phyloP scores from a whole-genome alignment of 768 basidiomycete species.

The Kondoa malvinella region DNA sequence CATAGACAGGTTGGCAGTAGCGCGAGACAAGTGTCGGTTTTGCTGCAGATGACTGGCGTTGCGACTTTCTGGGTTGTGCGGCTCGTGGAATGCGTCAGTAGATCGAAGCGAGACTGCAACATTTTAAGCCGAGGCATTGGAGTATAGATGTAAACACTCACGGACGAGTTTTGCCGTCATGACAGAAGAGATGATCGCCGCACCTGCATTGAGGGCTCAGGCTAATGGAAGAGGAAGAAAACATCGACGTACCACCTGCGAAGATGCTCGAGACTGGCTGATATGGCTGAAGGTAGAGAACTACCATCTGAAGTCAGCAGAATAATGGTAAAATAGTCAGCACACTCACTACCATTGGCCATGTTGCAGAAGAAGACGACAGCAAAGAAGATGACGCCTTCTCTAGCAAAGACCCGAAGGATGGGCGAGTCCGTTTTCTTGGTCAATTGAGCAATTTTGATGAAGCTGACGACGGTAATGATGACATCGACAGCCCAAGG shows the following conservation, averaged over 20 bases:
- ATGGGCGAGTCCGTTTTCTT: background rate
- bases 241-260: background rate
- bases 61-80: background rate
- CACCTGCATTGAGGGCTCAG: no score
- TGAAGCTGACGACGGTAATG: background rate
- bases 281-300: background rate
- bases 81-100: background rate
- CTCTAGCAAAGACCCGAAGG: background rate
- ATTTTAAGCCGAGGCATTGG: background rate
- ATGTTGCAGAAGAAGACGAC: background rate
- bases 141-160: background rate
- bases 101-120: background rate
- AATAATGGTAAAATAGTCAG: background rate
- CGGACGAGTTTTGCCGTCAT: background rate
- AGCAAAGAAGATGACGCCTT: background rate
- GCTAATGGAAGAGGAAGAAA: no score
- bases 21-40: no score
- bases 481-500: background rate
- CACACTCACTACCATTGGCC: background rate
- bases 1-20: background rate
- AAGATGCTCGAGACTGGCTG: background rate
- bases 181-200: background rate
- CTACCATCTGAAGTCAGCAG: background rate
- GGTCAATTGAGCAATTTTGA: background rate
- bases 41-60: no score